A percentile compares a stretch with the other conserved stretches of the same genome.
These are phyloP conservation scores for Torulaspora gathmanii DNA, from an alignment of 805 yeast genomes.

Conservation along the genomic window DNA sequence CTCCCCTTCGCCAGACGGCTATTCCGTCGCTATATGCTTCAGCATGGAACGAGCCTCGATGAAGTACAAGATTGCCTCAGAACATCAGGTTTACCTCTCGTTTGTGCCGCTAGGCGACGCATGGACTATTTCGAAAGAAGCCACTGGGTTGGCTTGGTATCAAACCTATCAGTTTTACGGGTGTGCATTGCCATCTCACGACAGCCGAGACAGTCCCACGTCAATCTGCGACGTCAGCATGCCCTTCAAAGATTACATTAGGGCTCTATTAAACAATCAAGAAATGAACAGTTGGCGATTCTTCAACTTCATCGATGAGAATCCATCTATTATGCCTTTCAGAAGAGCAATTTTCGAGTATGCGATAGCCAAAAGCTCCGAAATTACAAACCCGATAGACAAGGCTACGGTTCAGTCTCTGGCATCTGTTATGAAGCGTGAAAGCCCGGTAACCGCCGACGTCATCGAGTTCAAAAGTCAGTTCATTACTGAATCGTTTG, in stretches of 20 bases:
- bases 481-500: conserved; percentile 30
- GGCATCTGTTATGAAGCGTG: conserved; percentile 14
- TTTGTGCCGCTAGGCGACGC: conserved; percentile 27
- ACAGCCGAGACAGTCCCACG: background rate
- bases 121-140: conserved; percentile 27
- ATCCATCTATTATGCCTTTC: conserved; percentile 20
- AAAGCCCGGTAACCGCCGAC: conserved; percentile 9
- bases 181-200: conserved; percentile 19
- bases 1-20: conserved; percentile 29
- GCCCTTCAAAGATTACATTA: conserved; percentile 23
- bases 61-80: conserved; percentile 31
- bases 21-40: conserved; percentile 29
- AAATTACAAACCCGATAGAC: conserved; percentile 26
- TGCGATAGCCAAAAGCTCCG: conserved; percentile 18
- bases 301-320: conserved; percentile 19
- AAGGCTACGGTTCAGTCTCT: conserved; percentile 25
- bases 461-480: conserved; percentile 22
- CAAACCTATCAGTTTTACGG: conserved; percentile 32
- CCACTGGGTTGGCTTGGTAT: conserved; percentile 34
- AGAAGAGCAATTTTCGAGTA: conserved; percentile 26
- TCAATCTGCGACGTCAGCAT: conserved; percentile 12
- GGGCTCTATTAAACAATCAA: conserved; percentile 15
- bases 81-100: conserved; percentile 23
- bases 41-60: conserved; percentile 27
- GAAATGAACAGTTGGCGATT: conserved; percentile 22